Conservation (phyloP, 192 early-diverging fungal species). For the Borealophlyctis nickersoniae region DNA sequence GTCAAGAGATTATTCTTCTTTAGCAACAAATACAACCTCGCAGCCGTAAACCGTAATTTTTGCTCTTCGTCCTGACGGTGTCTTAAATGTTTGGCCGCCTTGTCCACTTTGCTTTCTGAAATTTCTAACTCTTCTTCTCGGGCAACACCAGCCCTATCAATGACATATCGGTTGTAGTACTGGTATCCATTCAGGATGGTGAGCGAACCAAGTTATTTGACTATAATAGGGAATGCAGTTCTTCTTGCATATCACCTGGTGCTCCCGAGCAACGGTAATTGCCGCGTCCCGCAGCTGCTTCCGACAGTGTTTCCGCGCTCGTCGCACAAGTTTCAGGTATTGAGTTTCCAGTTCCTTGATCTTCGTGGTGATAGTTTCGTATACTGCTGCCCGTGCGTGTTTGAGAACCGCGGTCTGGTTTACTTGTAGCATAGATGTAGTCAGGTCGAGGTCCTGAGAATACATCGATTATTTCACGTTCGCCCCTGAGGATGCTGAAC, state of each 20-base stretch:
- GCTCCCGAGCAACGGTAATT: background rate
- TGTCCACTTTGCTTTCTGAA: slow-evolving; percentile 2
- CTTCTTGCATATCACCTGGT: too few species aligned
- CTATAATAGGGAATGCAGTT: too few species aligned
- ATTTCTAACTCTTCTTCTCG: slow-evolving; percentile 7
- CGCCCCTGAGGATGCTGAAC: background rate
- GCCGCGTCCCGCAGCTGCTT: slow-evolving; percentile 18
- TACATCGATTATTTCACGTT: too few species aligned
- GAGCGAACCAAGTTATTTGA: too few species aligned
- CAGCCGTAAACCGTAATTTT: slow-evolving; percentile 8
- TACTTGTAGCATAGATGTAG: slow-evolving; percentile 17
- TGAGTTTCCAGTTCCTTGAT: slow-evolving; percentile 5
- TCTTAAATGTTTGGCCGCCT: slow-evolving; percentile 13
- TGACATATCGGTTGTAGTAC: slow-evolving; percentile 14
- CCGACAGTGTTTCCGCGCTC: slow-evolving; percentile 9
- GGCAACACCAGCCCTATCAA: background rate
- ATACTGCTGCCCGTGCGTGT: background rate
- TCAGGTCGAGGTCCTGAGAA: slow-evolving; percentile 14
- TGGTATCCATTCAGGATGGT: too few species aligned
- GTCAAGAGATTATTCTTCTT: slow-evolving; percentile 9
- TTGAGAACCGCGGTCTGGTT: slow-evolving; percentile 7
- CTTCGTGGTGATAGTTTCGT: background rate
- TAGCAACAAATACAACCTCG: slow-evolving; percentile 7
- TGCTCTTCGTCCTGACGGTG: slow-evolving; percentile 20
- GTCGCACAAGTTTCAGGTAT: background rate